Evolutionary conservation across 2,329 filamentous ascomycete genomes (phyloP).

Genomic region (Curvularia sp.): DNA sequence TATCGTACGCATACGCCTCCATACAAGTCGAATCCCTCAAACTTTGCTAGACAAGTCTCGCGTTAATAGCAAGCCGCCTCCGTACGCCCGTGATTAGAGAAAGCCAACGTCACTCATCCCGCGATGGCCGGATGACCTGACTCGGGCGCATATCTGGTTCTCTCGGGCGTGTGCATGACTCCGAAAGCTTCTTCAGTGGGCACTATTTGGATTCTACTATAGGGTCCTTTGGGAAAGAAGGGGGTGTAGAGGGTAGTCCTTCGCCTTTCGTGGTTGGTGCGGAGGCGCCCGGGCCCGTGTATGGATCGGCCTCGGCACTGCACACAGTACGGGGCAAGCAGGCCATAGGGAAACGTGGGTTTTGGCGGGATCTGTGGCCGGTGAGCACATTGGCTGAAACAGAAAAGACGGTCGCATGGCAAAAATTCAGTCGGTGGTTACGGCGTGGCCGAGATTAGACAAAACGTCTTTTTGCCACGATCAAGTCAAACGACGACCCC

Average conservation of each 20-base stretch:
- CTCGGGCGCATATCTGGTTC: constrained; percentile 3
- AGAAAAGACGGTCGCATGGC: background rate
- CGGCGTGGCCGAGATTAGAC: background rate
- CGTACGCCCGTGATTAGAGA: too few relatives aligned
- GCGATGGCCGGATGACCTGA: constrained; percentile 1
- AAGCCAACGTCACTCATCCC: background rate
- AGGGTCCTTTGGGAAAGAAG: background rate
- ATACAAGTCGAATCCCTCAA: background rate
- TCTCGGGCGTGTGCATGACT: constrained; percentile 1
- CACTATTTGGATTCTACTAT: background rate
- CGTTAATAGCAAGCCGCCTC: background rate
- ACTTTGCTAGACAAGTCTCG: background rate
- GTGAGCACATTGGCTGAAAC: background rate
- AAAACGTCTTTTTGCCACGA: background rate
- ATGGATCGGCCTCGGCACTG: background rate
- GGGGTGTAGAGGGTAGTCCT: background rate
- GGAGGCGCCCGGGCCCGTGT: constrained; percentile 4
- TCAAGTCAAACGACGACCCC: background rate
- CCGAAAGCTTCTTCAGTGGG: constrained; percentile 8
- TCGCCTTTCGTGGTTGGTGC: constrained; percentile 12
- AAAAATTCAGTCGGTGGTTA: background rate
- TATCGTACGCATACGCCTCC: too few relatives aligned
- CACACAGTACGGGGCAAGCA: background rate
- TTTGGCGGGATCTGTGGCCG: background rate
- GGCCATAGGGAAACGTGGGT: background rate